Evolutionary conservation across 1,284 basidiomycete genomes (phyloP).

Genomic region (Kwoniella shivajii): DNA sequence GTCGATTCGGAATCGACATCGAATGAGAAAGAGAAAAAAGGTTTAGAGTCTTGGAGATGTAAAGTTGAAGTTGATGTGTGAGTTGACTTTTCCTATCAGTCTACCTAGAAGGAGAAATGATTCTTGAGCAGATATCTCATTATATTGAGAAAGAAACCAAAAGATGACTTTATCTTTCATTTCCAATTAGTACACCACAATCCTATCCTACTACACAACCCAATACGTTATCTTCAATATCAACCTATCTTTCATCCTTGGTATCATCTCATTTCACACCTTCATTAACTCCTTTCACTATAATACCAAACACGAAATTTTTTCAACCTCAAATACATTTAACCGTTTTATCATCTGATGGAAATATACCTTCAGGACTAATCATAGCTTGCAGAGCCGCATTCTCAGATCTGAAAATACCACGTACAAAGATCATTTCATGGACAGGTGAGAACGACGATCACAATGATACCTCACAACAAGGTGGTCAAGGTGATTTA

Average conservation of each 20-base stretch:
- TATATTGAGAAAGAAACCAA: no score
- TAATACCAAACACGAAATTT: constrained; percentile 47
- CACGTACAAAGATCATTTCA: constrained; percentile 45
- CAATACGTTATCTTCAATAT: constrained; percentile 29
- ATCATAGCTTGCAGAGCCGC: constrained; percentile 47
- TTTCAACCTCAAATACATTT: constrained; percentile 51
- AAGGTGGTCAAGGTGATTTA: constrained; percentile 32
- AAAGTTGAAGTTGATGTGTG: constrained; percentile 54
- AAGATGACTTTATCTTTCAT: no score
- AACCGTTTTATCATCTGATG: constrained; percentile 45
- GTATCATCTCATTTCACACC: constrained; percentile 50
- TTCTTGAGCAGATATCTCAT: no score
- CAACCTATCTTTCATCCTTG: constrained; percentile 40
- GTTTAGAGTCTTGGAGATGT: constrained; percentile 36
- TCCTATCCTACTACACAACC: constrained; percentile 40
- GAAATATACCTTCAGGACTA: constrained; percentile 35
- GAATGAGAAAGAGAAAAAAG: constrained; percentile 16
- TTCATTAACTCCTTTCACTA: constrained; percentile 43
- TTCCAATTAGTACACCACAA: constrained; percentile 45
- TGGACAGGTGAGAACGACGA: constrained; percentile 33
- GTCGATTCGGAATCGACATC: constrained; percentile 28
- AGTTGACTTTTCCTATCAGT: constrained; percentile 20
- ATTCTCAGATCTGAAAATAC: constrained; percentile 46
- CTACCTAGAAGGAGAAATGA: no score
- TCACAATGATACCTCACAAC: constrained; percentile 18